Evolutionary conservation across 163 green algal species (phyloP).

Genomic region (Volvox carteri): DNA sequence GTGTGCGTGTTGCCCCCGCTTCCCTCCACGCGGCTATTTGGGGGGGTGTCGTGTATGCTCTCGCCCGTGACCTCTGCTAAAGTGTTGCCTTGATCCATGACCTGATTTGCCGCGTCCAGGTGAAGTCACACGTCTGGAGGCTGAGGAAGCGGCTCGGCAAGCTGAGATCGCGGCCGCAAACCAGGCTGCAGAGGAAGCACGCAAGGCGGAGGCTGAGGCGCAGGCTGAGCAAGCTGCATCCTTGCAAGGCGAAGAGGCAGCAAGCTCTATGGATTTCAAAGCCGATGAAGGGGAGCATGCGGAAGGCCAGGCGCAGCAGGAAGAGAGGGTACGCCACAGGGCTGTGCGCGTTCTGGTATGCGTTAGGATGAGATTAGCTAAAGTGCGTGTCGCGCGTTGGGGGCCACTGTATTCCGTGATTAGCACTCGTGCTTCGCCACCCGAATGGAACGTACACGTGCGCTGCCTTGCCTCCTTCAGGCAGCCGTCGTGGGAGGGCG

Average conservation of each 20-base stretch:
- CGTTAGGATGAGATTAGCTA: too few relatives aligned
- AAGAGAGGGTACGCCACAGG: constrained; percentile 41
- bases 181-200: constrained; percentile 5
- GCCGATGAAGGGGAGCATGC: not conserved
- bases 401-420: not conserved
- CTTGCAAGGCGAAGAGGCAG: not conserved
- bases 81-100: not conserved
- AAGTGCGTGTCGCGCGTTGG: too few relatives aligned
- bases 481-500: not conserved
- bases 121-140: constrained; percentile 40
- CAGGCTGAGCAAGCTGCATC: not conserved
- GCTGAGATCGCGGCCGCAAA: not conserved
- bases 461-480: constrained; percentile 38
- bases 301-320: not conserved
- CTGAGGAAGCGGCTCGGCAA: constrained; percentile 3
- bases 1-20: not conserved
- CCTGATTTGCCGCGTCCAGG: not conserved
- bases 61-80: too few relatives aligned
- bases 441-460: constrained; percentile 13
- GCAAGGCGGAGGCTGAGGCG: not conserved
- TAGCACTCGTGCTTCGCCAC: not conserved
- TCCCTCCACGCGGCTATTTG: not conserved
- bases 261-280: not conserved
- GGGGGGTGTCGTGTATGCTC: not conserved
- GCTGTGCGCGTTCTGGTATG: too few relatives aligned